phyloP scores from a whole-genome alignment of 2,329 filamentous ascomycete species.

The Microsporum ferrugineum region DNA sequence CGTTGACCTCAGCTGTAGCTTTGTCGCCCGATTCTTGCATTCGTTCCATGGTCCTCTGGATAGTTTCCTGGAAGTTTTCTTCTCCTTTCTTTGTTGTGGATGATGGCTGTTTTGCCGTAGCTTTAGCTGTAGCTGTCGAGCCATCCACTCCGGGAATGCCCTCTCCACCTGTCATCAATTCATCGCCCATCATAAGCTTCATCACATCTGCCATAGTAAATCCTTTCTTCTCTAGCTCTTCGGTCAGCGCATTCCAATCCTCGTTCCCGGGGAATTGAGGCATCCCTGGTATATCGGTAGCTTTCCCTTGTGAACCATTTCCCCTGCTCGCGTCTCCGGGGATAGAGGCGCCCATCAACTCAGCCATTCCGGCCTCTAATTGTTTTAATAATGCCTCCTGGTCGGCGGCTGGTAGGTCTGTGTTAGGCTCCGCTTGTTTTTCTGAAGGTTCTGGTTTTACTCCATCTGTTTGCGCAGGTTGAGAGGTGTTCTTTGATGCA shows the following conservation, averaged over 20 bases:
- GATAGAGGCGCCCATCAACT: slow-evolving; percentile 59
- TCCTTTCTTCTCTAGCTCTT: slow-evolving; percentile 23
- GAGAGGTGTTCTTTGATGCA: slow-evolving; percentile 24
- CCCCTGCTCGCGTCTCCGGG: slow-evolving; percentile 29
- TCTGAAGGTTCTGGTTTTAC: background rate
- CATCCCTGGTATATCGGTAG: background rate
- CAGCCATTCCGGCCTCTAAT: slow-evolving; percentile 82
- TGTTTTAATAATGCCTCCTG: slow-evolving; percentile 58
- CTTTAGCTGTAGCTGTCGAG: slow-evolving; percentile 11
- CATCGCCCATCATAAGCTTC: slow-evolving; percentile 23
- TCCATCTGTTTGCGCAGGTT: background rate
- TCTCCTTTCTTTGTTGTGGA: slow-evolving; percentile 32
- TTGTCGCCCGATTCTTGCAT: slow-evolving; percentile 84
- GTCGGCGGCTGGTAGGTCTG: slow-evolving; percentile 1
- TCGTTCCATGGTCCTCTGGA: slow-evolving; percentile 85
- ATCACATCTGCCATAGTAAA: slow-evolving; percentile 22
- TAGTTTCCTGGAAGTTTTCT: slow-evolving; percentile 79
- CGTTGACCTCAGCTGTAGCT: slow-evolving; percentile 62
- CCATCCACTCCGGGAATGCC: slow-evolving; percentile 9
- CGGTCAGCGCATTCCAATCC: slow-evolving; percentile 22
- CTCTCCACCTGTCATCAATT: slow-evolving; percentile 5
- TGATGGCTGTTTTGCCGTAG: slow-evolving; percentile 17
- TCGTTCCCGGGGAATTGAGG: slow-evolving; percentile 14
- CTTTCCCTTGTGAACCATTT: slow-evolving; percentile 49
- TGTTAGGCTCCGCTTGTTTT: background rate